phyloP scores from a whole-genome alignment of 129 eudicot species.

The Ambrosia trifida region DNA sequence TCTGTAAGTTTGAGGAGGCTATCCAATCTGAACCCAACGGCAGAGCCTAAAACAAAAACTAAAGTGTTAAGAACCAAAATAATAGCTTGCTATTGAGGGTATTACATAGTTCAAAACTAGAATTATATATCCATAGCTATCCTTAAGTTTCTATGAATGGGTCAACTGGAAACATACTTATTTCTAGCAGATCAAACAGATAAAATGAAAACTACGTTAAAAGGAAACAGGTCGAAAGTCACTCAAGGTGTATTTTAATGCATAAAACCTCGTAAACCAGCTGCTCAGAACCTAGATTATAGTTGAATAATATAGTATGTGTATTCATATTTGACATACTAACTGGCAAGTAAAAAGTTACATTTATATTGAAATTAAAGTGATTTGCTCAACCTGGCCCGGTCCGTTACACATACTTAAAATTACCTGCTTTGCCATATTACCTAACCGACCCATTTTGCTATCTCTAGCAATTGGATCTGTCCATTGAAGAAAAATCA shows the following conservation, averaged over 20 bases:
- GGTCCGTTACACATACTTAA: background rate
- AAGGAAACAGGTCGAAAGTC: background rate
- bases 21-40: slow-evolving; percentile 95
- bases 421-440: background rate
- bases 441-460: slow-evolving; percentile 5
- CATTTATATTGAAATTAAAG: no score
- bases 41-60: slow-evolving; percentile 60
- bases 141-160: background rate
- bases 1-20: slow-evolving; percentile 96
- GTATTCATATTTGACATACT: background rate
- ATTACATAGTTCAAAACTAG: background rate
- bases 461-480: background rate
- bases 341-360: background rate
- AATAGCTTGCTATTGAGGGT: slow-evolving; percentile 4
- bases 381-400: background rate
- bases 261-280: background rate
- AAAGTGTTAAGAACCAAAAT: background rate
- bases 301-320: background rate
- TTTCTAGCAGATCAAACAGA: background rate
- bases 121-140: background rate
- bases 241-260: background rate
- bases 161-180: background rate
- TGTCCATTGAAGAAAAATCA: background rate
- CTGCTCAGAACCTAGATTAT: background rate
- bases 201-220: background rate